Conservation (phyloP, 345 rosid genomes). For the Dipteronia dyeriana region DNA sequence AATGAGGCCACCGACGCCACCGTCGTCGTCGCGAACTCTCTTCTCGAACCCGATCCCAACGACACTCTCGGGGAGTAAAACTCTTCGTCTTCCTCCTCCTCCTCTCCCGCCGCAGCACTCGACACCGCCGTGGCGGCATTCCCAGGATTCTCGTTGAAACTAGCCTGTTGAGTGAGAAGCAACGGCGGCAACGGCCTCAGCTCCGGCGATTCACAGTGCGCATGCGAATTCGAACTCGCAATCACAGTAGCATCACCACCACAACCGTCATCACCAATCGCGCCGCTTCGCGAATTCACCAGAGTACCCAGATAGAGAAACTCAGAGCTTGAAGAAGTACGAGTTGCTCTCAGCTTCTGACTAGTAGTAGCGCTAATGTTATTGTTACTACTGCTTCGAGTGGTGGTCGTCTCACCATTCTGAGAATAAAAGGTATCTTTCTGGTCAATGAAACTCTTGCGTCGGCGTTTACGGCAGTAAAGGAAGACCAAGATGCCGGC, state of each 20-base stretch:
- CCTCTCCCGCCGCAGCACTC: conserved; percentile 42
- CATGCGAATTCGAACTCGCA: conserved; percentile 7
- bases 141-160: conserved; percentile 39
- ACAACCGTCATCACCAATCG: conserved; percentile 30
- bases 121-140: conserved; percentile 49
- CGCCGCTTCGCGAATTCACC: conserved; percentile 43
- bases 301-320: conserved; percentile 83
- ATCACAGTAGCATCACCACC: neutral
- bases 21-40: conserved; percentile 44
- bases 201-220: conserved; percentile 64
- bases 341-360: conserved; percentile 42
- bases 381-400: conserved; percentile 23
- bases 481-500: conserved; percentile 36
- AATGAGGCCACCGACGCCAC: neutral
- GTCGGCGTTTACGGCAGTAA: conserved; percentile 50
- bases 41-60: conserved; percentile 67
- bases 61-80: conserved; percentile 93
- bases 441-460: conserved; percentile 34
- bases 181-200: conserved; percentile 92
- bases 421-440: conserved; percentile 41
- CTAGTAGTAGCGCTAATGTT: neutral
- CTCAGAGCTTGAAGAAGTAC: conserved; percentile 65
- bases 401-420: conserved; percentile 27
- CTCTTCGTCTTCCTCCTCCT: conserved; percentile 47
- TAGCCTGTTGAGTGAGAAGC: conserved; percentile 58